These are phyloP conservation scores for Cadophora sp. DNA, from an alignment of 2,329 filamentous ascomycete species.

Conservation along the genomic window DNA sequence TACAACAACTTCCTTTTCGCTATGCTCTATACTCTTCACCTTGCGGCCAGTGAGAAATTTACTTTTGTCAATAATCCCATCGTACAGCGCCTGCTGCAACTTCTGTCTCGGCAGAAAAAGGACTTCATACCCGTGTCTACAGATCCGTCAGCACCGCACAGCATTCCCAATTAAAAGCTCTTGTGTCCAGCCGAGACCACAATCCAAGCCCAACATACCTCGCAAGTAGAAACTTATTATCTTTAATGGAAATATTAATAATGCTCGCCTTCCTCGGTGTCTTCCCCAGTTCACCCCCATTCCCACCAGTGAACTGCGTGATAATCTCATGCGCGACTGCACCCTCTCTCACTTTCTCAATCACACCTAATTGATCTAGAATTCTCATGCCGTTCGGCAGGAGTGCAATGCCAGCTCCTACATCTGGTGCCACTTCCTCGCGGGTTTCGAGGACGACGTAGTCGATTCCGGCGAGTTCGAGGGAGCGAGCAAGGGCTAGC, in stretches of 20 bases:
- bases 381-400: constrained; percentile 51
- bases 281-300: background rate
- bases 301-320: background rate
- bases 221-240: background rate
- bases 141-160: background rate
- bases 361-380: constrained; percentile 51
- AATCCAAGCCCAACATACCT: background rate
- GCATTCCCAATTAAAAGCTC: too few relatives aligned
- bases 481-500: constrained; percentile 52
- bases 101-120: constrained; percentile 14
- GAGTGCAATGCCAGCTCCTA: constrained; percentile 56
- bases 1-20: constrained; percentile 26
- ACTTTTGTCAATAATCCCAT: constrained; percentile 22
- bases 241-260: background rate
- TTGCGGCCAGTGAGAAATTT: constrained; percentile 21
- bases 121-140: constrained; percentile 21
- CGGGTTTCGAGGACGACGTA: constrained; percentile 56
- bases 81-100: constrained; percentile 21
- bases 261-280: background rate
- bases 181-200: too few relatives aligned
- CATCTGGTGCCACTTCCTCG: constrained; percentile 49
- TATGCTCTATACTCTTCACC: constrained; percentile 25
- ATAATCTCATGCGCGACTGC: constrained; percentile 7
- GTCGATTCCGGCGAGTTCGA: constrained; percentile 54
- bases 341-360: background rate